Percentiles rank a stretch among this genome's conserved stretches.
Evolutionary conservation across 192 early-diverging fungal genomes (phyloP).

Genomic region (Mortierella alpina): DNA sequence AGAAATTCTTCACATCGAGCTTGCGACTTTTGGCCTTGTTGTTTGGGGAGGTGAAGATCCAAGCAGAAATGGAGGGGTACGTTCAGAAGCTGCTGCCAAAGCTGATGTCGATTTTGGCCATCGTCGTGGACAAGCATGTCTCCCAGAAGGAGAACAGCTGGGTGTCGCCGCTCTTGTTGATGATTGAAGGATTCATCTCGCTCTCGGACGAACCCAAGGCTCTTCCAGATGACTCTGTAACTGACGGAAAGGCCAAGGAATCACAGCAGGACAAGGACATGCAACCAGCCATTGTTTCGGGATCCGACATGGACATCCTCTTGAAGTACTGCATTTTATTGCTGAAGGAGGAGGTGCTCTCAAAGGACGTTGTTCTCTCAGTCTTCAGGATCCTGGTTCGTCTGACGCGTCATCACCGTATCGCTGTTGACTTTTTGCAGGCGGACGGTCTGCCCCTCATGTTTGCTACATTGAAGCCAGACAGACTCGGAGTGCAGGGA

Average conservation of each 20-base stretch:
- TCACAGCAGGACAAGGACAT: conserved; percentile 35
- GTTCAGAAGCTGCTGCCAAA: conserved; percentile 27
- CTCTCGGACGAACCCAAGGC: conserved; percentile 69
- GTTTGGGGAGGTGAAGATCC: conserved; percentile 65
- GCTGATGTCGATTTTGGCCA: conserved; percentile 30
- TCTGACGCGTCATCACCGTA: conserved; percentile 74
- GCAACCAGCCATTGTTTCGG: conserved; percentile 49
- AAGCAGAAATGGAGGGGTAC: conserved; percentile 52
- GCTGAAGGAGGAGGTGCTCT: conserved; percentile 41
- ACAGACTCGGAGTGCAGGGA: conserved; percentile 75
- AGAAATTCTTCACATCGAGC: conserved; percentile 52
- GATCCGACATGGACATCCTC: conserved; percentile 42
- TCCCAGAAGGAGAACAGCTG: conserved; percentile 55
- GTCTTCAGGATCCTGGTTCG: conserved; percentile 82
- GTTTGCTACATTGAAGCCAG: conserved; percentile 66
- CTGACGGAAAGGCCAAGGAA: conserved; percentile 33
- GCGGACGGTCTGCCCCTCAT: conserved; percentile 74
- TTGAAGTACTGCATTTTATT: conserved; percentile 54
- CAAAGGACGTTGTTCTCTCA: conserved; percentile 70
- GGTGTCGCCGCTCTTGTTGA: conserved; percentile 68
- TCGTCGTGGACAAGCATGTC: not conserved
- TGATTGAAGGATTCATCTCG: conserved; percentile 75
- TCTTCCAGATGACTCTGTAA: conserved; percentile 33
- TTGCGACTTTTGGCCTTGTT: conserved; percentile 71
- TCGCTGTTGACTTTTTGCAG: conserved; percentile 77